Base-by-base conservation (phyloP, 2,329 filamentous ascomycete genomes). In the Chaetomium sp. region DNA sequence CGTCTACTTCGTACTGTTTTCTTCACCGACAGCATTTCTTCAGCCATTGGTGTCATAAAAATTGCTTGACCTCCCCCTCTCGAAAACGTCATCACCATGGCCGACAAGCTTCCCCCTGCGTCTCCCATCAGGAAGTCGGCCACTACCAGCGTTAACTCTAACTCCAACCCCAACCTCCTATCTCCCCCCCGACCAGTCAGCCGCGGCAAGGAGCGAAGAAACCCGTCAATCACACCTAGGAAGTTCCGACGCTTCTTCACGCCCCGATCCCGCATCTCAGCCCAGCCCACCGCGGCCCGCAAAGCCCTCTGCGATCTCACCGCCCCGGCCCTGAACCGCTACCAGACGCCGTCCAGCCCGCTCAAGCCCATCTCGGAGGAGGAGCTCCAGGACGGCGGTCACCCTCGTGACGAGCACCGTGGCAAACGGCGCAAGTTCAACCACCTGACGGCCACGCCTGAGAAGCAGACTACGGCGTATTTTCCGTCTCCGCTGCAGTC, bases 241-340 rank as follows among this genome's bases (percentile, higher is more conserved):
- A 80, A 78, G 64, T 81, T 81, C 59, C 71, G 65, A 37, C 71
- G 72, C 33, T 81, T 81, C 71, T 81, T 81, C 59, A 78, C 77
- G 8, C 78, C 78, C 14, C 72, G 76, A 27, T 71, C 72, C 11
- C 68, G 71, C 51, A 70, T 73, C 34, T 69, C 72, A 1, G 65
- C 69, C 10, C 63, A 70, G 37, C 68, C 68, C 14, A 74, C 70
- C 53, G 68, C 71, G 5, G 72, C 70, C 48, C 68, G 74, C 40
- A 68, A 65, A 52, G 74, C 72, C 4, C 69, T 77, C 27, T 66
- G 67, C 36, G 73, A 76, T 52, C 69, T 77, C 38, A 72, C 71
- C 10, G 69, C 69, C 9, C 67, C 72, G 33, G 68, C 66, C 11
- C 51, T 76, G 35, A 76, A 75, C 55, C 67, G 69, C 49, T 68